These are phyloP conservation scores for Didymellaceae sp. DNA, from an alignment of 2,329 filamentous ascomycete species.

Conservation along the genomic window DNA sequence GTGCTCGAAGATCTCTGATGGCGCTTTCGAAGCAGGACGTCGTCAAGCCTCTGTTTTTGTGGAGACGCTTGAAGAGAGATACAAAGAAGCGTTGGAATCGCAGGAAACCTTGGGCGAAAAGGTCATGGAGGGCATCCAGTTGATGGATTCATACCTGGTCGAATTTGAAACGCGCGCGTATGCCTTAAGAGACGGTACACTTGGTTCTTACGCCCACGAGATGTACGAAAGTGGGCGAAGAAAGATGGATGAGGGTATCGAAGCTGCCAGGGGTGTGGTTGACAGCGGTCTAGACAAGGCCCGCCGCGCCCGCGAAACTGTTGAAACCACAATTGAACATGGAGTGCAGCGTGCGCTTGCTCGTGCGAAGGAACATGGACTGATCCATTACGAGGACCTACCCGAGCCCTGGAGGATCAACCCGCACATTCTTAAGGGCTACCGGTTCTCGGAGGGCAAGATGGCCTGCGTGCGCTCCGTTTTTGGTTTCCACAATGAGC, in stretches of 20 bases:
- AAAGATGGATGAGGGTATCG: constrained; percentile 79
- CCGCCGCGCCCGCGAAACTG: constrained; percentile 73
- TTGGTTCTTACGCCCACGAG: constrained; percentile 73
- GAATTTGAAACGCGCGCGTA: constrained; percentile 86
- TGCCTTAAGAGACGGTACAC: constrained; percentile 77
- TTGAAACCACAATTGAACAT: constrained; percentile 72
- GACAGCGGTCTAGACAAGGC: constrained; percentile 84
- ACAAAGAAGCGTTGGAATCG: constrained; percentile 82
- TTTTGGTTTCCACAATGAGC: constrained; percentile 87
- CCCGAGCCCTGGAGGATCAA: constrained; percentile 94
- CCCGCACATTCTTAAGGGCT: constrained; percentile 88
- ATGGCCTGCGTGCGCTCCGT: constrained; percentile 85
- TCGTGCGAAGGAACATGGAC: constrained; percentile 77
- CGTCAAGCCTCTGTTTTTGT: constrained; percentile 87
- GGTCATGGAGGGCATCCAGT: constrained; percentile 81
- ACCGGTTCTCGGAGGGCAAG: constrained; percentile 92
- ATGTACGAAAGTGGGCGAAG: constrained; percentile 81
- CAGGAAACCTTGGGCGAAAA: constrained; percentile 92
- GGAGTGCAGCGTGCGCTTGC: constrained; percentile 80
- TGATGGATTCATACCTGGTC: constrained; percentile 83
- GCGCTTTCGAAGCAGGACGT: constrained; percentile 85
- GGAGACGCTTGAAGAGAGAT: constrained; percentile 86
- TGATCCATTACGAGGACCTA: constrained; percentile 88
- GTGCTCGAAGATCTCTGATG: constrained; percentile 88
- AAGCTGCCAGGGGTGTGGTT: constrained; percentile 75